Evolutionary conservation across 768 basidiomycete genomes (phyloP), one percentile per base, ranked within the genome.

Genomic region (Mycena floridula): DNA sequence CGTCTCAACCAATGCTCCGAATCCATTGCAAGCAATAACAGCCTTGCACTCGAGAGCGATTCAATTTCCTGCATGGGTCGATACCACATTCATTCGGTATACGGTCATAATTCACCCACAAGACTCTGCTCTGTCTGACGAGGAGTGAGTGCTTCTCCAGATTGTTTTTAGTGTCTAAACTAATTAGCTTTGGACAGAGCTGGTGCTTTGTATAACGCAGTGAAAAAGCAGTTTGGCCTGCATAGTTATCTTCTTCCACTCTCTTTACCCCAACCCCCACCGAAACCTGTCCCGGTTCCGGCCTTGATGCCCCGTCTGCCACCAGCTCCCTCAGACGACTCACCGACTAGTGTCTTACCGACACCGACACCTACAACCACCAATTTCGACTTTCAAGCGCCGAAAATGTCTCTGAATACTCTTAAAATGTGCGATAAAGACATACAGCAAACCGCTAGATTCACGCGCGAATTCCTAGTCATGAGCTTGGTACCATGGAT

Each of bases 401-500:
- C 50, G 22, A 50, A 59, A 7, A 48, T 32, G 12, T 44, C 49
- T 16, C 44, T 68, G 7, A 70, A 72, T 51, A 68, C 75, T 1
- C 54, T 90, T 28, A 63, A 67, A 25, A 66, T 93, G 67, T 70
- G 67, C 7, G 81, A 90, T 54, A 64, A 66, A 38, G 92, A 95
- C 64, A 85, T 90, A 12, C 76, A 84, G 43, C 76, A 80, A 52
- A 77, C 82, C 5, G 81, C 81, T 0, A 76, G 79, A 43, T 91
- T 97, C 54, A 75, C 89, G 8, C 77, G 92, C 37, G 94, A 96
- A 61, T 85, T 97, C 53, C 72, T 90, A 3, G 81, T 84, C 9
- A 90, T 88, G 81, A 93, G 88, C 57, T 63, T 98, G 37, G 61
- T 97, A 3, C 94, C 94, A 1, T 97, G 89, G 89, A 94, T 98